A percentile compares a stretch with the other conserved stretches of the same genome.
Conservation (phyloP, 225 moss, liverwort and hornwort species). For the Marchantia polymorpha region DNA sequence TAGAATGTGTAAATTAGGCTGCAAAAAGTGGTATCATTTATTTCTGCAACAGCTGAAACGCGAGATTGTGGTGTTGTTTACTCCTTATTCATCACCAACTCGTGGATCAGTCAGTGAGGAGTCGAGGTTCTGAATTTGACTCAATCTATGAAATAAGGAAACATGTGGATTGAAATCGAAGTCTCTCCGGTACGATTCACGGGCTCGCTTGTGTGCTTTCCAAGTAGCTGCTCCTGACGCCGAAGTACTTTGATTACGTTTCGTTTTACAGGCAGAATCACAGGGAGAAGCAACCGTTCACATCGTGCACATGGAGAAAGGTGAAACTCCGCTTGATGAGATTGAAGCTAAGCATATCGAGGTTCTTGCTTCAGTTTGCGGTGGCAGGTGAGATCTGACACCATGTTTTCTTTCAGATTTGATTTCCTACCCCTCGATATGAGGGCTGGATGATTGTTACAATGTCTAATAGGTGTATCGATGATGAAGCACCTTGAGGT, state of each 20-base stretch:
- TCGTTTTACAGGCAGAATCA: neutral
- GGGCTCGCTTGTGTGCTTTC: neutral
- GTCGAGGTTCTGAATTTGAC: neutral
- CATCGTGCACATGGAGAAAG: constrained; percentile 39
- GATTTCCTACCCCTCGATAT: too few species aligned
- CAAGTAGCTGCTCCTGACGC: neutral
- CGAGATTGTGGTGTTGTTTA: neutral
- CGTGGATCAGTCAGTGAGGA: neutral
- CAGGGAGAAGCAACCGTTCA: constrained; percentile 32
- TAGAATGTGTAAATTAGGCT: neutral
- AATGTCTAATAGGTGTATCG: too few species aligned
- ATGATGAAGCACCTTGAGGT: too few species aligned
- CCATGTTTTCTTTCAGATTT: neutral
- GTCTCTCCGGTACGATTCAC: neutral
- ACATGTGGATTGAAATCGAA: neutral
- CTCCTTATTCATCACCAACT: neutral
- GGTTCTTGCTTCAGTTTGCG: constrained; percentile 31
- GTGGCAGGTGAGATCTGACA: constrained; percentile 23
- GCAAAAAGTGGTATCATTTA: neutral
- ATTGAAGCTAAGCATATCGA: constrained; percentile 32
- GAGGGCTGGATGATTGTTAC: too few species aligned
- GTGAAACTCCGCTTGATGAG: constrained; percentile 20
- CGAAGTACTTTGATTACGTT: neutral
- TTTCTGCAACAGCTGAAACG: neutral
- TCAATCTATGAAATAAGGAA: neutral